phyloP scores from a whole-genome alignment of 306 rosid species.

The Prunus mume region DNA sequence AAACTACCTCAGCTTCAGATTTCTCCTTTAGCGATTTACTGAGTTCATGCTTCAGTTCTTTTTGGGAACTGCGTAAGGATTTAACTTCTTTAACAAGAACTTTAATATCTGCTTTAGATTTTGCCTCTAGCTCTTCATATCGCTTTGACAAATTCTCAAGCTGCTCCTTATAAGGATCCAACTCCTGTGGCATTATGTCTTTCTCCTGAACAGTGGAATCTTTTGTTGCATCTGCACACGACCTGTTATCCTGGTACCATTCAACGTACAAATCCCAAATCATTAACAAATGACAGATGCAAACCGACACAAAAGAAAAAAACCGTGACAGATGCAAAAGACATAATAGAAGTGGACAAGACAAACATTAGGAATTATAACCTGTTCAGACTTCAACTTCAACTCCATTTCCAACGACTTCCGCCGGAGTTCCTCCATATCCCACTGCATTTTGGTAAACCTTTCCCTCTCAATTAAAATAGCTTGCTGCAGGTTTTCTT shows the following conservation, averaged over 20 bases:
- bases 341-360: constrained; percentile 22
- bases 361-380: constrained; percentile 24
- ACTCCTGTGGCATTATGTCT: constrained; percentile 46
- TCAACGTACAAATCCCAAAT: constrained; percentile 21
- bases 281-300: neutral
- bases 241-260: constrained; percentile 52
- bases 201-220: constrained; percentile 42
- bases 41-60: constrained; percentile 64
- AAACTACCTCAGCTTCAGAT: constrained; percentile 42
- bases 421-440: constrained; percentile 94
- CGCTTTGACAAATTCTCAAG: constrained; percentile 58
- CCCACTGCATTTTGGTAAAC: constrained; percentile 94
- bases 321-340: constrained; percentile 8
- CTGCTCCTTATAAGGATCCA: constrained; percentile 65
- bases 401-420: constrained; percentile 91
- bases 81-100: constrained; percentile 92
- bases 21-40: constrained; percentile 49
- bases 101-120: constrained; percentile 87
- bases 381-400: constrained; percentile 74
- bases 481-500: constrained; percentile 96
- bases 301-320: neutral
- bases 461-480: constrained; percentile 90
- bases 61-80: constrained; percentile 77
- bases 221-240: constrained; percentile 33
- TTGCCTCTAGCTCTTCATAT: constrained; percentile 81